Evolutionary conservation across 1,139 yeast genomes (phyloP), one percentile per base, ranked within the genome.

Genomic region (Yamadazyma spencermartinsiae): DNA sequence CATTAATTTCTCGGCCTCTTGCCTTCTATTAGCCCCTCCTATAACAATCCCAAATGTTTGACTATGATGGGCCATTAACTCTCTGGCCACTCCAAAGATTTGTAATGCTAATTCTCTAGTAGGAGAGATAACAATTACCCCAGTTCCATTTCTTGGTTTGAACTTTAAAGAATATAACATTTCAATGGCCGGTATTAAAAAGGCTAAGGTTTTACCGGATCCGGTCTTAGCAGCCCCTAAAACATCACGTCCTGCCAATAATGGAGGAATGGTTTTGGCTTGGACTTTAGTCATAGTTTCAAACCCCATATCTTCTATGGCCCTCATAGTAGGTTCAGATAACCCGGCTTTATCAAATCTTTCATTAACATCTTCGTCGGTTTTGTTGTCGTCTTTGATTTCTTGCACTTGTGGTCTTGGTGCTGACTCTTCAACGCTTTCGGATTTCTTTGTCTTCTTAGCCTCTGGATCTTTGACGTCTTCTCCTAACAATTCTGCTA

Each of bases 211-310:
- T 59, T 94, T 94, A 72, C 99, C 99, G 23, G 96, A 86, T 54
- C 99, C 99, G 1, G 99, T 94, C 56, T 98, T 78, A 15, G 99
- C 99, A 96, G 94, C 94, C 55, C 97, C 98, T 41, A 90, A 75
- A 18, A 90, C 97, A 65, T 90, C 98, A 53, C 90, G 79, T 31
- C 98, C 98, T 0, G 98, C 96, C 51, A 90, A 70, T 48, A 92
- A 72, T 12, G 98, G 97, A 7, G 98, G 98, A 42, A 90, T 90
- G 12, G 98, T 88, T 61, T 89, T 82, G 26, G 95, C 86, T 65
- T 90, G 98, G 11, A 90, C 97, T 43, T 83, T 79, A 4, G 98
- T 92, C 97, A 90, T 87, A 42, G 72, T 83, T 14, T 78, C 72
- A 66, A 90, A 90, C 1, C 96, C 97, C 96, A 92, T 86, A 31